Base-by-base conservation (phyloP, 2,329 filamentous ascomycete species). In the Pseudogymnoascus sp. region DNA sequence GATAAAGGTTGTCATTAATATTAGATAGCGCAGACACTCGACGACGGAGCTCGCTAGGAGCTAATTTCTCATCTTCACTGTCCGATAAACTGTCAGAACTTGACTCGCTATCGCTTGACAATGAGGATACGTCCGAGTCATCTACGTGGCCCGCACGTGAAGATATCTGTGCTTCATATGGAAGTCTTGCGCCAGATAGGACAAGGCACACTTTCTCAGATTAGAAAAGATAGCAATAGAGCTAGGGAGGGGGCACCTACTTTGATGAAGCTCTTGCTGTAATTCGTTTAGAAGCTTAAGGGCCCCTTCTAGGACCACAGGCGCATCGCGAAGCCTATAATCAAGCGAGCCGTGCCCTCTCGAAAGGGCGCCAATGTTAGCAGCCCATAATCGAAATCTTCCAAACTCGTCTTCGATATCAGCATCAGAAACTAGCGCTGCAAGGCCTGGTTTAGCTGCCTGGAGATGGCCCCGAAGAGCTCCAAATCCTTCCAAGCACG, bases 361-460 rank as follows among this genome's bases (percentile, higher is more conserved):
- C 29, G 61, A 45, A 58, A 62, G 52, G 12, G 52, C 35, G 4
- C 61, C 61, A 8, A 62, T 62, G 33, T 62, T 62, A 26, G 61
- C 61, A 7, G 61, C 33, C 61, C 61, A 62, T 59, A 62, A 58
- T 59, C 45, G n/a, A 59, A 62, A 62, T n/a, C 61, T 45, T 3
- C 41, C 61, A 37, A 35, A 58, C 37, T 62, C 41, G 23, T 62
- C 61, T 59, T 62, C 61, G 19, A 45, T n/a, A 38, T 62, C 41
- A 16, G 26, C 29, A 31, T 62, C 61, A 39, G 49, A 8, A 33
- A 55, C 29, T 33, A 33, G 49, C n/a, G 29, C 49, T 4, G 49
- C 49, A 55, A 55, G 29, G 5, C 31, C 49, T 14, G 49, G 49
- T 55, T 55, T 55, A n/a, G 49, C 49, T 4, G 29, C 16, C 26